phyloP scores from a whole-genome alignment of 1,284 basidiomycete genomes.

The Inonotus obliquus region DNA sequence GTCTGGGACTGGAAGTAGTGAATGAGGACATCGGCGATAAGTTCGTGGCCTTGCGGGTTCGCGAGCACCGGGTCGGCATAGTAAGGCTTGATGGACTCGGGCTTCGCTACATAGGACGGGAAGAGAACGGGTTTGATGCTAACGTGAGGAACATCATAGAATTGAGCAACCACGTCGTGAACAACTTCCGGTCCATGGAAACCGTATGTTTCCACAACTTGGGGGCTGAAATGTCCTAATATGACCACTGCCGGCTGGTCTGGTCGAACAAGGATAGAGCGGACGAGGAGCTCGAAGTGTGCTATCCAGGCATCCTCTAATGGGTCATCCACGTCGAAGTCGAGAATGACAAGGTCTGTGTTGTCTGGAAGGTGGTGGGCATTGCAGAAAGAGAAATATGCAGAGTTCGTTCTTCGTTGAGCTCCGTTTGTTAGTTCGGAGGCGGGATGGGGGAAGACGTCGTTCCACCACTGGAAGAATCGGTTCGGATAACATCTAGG shows the following conservation, averaged over 20 bases:
- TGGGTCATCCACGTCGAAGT: slow-evolving; percentile 86
- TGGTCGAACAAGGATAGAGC: slow-evolving; percentile 82
- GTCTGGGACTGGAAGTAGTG: slow-evolving; percentile 86
- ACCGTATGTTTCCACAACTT: slow-evolving; percentile 72
- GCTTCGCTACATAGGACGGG: slow-evolving; percentile 74
- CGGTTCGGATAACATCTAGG: slow-evolving; percentile 83
- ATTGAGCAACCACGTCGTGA: slow-evolving; percentile 87
- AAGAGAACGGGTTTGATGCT: slow-evolving; percentile 82
- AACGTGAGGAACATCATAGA: slow-evolving; percentile 92
- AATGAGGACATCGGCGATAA: slow-evolving; percentile 81
- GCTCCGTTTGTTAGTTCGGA: slow-evolving; percentile 95
- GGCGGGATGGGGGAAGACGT: slow-evolving; percentile 89
- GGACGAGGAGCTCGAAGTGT: slow-evolving; percentile 87
- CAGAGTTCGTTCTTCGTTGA: slow-evolving; percentile 81
- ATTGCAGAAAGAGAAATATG: slow-evolving; percentile 91
- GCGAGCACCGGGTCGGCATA: slow-evolving; percentile 84
- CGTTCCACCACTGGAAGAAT: slow-evolving; percentile 95
- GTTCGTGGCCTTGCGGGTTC: slow-evolving; percentile 72
- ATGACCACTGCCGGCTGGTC: slow-evolving; percentile 88
- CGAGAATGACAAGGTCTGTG: slow-evolving; percentile 89
- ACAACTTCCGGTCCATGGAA: slow-evolving; percentile 85
- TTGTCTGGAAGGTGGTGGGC: slow-evolving; percentile 87
- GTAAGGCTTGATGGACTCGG: slow-evolving; percentile 64
- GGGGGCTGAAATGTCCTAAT: slow-evolving; percentile 88
- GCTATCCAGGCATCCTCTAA: slow-evolving; percentile 64